phyloP scores from a whole-genome alignment of 2,329 filamentous ascomycete species.

The Cordyceps javanica region DNA sequence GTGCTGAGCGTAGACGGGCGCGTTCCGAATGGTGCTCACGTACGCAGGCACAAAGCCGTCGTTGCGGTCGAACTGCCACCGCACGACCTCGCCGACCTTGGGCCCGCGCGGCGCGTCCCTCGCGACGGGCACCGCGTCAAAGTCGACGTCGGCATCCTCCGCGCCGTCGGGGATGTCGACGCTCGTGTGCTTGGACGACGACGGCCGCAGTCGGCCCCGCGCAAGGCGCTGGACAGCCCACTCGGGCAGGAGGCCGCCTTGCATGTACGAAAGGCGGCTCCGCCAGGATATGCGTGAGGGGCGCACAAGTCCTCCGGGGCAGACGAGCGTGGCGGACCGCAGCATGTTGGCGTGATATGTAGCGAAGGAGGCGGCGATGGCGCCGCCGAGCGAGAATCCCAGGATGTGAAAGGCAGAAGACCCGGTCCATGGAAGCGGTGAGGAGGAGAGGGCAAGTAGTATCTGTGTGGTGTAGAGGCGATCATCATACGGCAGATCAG shows the following conservation, averaged over 20 bases:
- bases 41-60: constrained; percentile 64
- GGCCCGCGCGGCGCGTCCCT: constrained; percentile 45
- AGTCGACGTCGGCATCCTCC: constrained; percentile 32
- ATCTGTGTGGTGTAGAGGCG: constrained; percentile 62
- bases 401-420: constrained; percentile 60
- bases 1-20: constrained; percentile 58
- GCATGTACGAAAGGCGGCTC: constrained; percentile 56
- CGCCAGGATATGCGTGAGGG: constrained; percentile 52
- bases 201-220: constrained; percentile 40
- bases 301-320: constrained; percentile 64
- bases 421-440: constrained; percentile 48
- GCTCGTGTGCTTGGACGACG: constrained; percentile 27
- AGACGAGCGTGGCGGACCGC: constrained; percentile 58
- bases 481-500: constrained; percentile 52
- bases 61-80: constrained; percentile 64
- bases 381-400: constrained; percentile 77
- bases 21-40: constrained; percentile 62
- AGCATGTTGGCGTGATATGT: constrained; percentile 61
- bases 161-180: constrained; percentile 34
- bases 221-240: constrained; percentile 49
- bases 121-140: constrained; percentile 46
- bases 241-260: constrained; percentile 51
- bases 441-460: constrained; percentile 59
- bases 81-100: constrained; percentile 52
- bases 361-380: constrained; percentile 64